These are phyloP conservation scores for Pisolithus marmoratus DNA, from an alignment of 768 basidiomycete genomes.

Conservation along the genomic window DNA sequence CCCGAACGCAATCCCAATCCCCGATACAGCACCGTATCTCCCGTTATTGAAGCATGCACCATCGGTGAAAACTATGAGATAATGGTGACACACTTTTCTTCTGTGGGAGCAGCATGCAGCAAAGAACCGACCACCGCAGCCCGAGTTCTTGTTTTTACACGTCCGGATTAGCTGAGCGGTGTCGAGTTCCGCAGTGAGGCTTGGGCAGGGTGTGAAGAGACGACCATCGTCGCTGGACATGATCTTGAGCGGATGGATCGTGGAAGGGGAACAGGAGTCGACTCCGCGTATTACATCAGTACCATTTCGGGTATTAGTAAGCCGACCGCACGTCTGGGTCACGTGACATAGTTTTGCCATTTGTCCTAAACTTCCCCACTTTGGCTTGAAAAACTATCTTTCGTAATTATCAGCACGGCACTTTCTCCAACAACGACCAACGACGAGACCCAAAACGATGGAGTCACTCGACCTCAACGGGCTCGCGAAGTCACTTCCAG, in stretches of 20 bases:
- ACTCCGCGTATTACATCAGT: too few species aligned
- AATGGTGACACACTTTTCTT: slow-evolving; percentile 12
- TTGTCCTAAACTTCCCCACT: too few species aligned
- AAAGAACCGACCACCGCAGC: slow-evolving; percentile 2
- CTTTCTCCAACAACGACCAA: too few species aligned
- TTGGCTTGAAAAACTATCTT: too few species aligned
- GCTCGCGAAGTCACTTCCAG: slow-evolving; percentile 70
- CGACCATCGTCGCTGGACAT: too few species aligned
- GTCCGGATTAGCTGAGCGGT: not conserved
- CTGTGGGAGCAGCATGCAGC: slow-evolving; percentile 4
- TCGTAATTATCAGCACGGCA: too few species aligned
- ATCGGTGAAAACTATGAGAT: slow-evolving; percentile 26
- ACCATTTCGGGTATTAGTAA: too few species aligned
- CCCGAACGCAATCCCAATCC: slow-evolving; percentile 13
- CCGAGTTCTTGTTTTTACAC: not conserved
- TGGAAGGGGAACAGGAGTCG: too few species aligned
- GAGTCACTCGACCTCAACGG: slow-evolving; percentile 78
- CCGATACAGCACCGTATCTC: slow-evolving; percentile 13
- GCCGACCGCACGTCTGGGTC: too few species aligned
- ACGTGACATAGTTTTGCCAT: too few species aligned
- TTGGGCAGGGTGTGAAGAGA: not conserved
- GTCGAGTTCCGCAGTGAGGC: not conserved
- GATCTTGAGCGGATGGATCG: too few species aligned
- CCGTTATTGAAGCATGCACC: slow-evolving; percentile 32
- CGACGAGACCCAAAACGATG: slow-evolving; percentile 32